Evolutionary conservation across 306 rosid genomes (phyloP), one percentile per base, ranked within the genome.

Genomic region (Sindora glabra): DNA sequence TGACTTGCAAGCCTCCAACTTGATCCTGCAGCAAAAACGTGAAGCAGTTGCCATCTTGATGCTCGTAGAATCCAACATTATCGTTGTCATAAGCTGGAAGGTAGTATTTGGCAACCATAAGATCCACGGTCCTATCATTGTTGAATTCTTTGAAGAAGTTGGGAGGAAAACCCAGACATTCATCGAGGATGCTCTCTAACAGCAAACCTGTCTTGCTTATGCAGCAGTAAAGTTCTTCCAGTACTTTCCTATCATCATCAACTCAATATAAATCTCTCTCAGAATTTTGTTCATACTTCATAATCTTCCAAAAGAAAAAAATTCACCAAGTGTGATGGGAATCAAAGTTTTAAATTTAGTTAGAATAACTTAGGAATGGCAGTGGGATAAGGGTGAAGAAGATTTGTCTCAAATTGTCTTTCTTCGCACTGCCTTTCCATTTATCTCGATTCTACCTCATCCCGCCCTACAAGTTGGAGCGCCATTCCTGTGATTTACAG

Each of bases 1-100:
- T 37, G 5, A 67, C 65, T 56, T 77, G 46, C 12, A 77, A 61
- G 18, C 82, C 82, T 23, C 81, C 81, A 45, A 48, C 64, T 6
- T 62, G 71, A 57, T 77, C 78, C 27, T 77, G 82, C 51, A 72
- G 10, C 8, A 71, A 63, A 38, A 77, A 62, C 17, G 78, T 77
- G 26, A 77, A 40, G 5, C 47, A 32, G 48, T 72, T 77, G 24
- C 40, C 78, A 63, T 77, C 82, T 72, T 77, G 78, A 11, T 72
- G 78, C 27, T 55, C 63, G 8, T 40, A 4, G 16, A 67, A 23
- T 5, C 74, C 78, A 27, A 53, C 56, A 10, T 67, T 41, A 30
- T 63, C 78, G 1, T 9, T 42, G 15, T 44, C 38, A 23, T 68
- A 24, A 13, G 78, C 64, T 3, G 78, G 48, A 19, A 42, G 67